A percentile compares a stretch with the other conserved stretches of the same genome.
These are phyloP conservation scores for Suaeda aralocaspica DNA, from an alignment of 148 eudicot species.

Conservation along the genomic window DNA sequence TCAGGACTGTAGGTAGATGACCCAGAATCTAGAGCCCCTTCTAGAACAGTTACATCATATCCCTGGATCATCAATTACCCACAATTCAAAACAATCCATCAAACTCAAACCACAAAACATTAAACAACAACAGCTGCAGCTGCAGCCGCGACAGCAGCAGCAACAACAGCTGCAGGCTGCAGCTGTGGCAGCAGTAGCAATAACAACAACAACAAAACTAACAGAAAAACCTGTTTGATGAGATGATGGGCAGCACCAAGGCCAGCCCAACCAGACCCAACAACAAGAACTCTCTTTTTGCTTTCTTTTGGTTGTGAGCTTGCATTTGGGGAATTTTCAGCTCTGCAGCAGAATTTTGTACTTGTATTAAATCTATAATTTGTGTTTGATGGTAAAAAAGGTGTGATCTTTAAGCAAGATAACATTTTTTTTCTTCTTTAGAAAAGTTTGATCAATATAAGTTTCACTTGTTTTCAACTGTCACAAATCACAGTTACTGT, in stretches of 20 bases:
- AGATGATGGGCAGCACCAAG: constrained; percentile 80
- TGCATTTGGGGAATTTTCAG: constrained; percentile 33
- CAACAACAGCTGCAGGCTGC: too few species aligned
- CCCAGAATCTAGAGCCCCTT: constrained; percentile 57
- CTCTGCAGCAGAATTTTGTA: constrained; percentile 38
- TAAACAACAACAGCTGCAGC: too few species aligned
- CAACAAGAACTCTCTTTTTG: constrained; percentile 53
- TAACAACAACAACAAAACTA: neutral
- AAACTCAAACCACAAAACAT: neutral
- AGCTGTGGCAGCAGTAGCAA: too few species aligned
- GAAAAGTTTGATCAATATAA: too few species aligned
- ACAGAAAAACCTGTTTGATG: constrained; percentile 47
- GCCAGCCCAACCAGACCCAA: constrained; percentile 84
- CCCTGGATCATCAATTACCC: constrained; percentile 35
- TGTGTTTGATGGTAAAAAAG: constrained; percentile 21
- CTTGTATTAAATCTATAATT: constrained; percentile 5
- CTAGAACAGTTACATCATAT: constrained; percentile 70
- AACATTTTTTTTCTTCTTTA: constrained; percentile 15
- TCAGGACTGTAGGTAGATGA: constrained; percentile 44
- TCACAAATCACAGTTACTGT: neutral
- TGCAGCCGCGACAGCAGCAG: neutral
- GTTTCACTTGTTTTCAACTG: neutral
- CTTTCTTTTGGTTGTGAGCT: constrained; percentile 21
- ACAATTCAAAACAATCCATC: constrained; percentile 4
- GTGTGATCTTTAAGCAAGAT: constrained; percentile 25